Base-by-base conservation (phyloP, 1,139 yeast genomes). In the Candida tunisiensis region DNA sequence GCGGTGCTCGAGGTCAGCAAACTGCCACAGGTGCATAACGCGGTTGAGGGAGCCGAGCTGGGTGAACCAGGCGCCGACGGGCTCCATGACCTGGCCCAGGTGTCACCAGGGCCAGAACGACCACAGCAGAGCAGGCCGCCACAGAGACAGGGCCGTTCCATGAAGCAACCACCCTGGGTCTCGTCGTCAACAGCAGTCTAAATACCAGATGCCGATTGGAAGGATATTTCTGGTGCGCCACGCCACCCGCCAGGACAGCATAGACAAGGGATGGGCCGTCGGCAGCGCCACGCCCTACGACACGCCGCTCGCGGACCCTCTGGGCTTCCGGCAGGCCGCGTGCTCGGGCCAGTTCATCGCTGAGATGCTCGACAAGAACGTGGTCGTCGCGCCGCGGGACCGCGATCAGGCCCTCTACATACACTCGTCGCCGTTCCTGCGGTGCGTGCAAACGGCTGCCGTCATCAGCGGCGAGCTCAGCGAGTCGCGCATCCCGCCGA, bases 21-120 rank as follows among this genome's bases (percentile, higher is more conserved):
- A 57, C 37, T 57, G 62, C 62, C 62, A 57, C 26, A 57, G 37
- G 30, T 57, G 62, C 29, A 55, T 54, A 3, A 57, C 62, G 12
- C 54, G 41, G 39, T 57, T 57, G 18, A 57, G 40, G 5, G 44
- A 38, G 3, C 62, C 62, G 22, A 57, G 34, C 33, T 55, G 57
- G 11, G 55, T 42, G 38, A 57, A 57, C 62, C 62, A 57, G 3
- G 62, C 62, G 4, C 62, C 62, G 2, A 57, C 61, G 1, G 62
- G 62, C 39, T 56, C 60, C 62, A 57, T 57, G 23, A 57, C 62
- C 35, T 57, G 53, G 15, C 55, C 42, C n/a, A 62, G 53, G 34
- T 47, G 53, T 32, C n/a, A n/a, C n/a, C n/a, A n/a, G n/a, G n/a
- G n/a, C n/a, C n/a, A n/a, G n/a, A n/a, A n/a, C n/a, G n/a, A n/a